Evolutionary conservation across 2,329 filamentous ascomycete genomes (phyloP).

Genomic region (Exophiala phaeomuriformis): DNA sequence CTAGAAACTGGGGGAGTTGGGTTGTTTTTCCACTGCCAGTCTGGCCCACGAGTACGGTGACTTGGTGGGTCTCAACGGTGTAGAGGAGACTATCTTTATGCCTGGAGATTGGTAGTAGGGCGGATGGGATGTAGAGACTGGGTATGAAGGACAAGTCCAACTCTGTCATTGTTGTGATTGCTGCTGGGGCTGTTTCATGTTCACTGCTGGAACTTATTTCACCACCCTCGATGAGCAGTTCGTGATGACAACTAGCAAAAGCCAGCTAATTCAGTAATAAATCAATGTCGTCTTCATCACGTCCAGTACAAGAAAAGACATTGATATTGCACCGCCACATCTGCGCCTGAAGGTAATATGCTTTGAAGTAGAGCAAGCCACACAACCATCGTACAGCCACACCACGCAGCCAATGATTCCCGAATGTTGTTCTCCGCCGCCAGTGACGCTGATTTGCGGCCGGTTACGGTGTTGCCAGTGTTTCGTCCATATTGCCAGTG

Average conservation of each 20-base stretch:
- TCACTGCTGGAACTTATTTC: too few species aligned
- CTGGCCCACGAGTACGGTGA: conserved; percentile 86
- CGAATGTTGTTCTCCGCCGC: too few species aligned
- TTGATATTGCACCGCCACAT: not conserved
- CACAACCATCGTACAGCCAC: too few species aligned
- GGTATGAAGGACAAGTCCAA: conserved; percentile 52
- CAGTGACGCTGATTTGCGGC: too few species aligned
- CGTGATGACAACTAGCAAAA: too few species aligned
- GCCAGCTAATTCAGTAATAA: not conserved
- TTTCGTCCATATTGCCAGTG: too few species aligned
- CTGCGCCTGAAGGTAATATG: not conserved
- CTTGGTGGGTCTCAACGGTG: conserved; percentile 71
- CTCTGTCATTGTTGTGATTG: conserved; percentile 11
- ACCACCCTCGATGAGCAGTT: too few species aligned
- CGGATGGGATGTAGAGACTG: conserved; percentile 74
- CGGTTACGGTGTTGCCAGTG: too few species aligned
- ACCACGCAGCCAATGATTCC: too few species aligned
- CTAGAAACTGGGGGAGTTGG: conserved; percentile 85
- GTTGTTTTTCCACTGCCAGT: conserved; percentile 95
- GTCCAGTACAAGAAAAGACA: not conserved
- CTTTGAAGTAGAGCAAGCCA: not conserved
- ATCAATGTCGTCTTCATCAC: not conserved
- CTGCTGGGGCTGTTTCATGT: not conserved
- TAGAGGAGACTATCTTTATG: conserved; percentile 76
- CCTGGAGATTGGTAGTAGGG: conserved; percentile 77